Evolutionary conservation across 2,329 filamentous ascomycete genomes (phyloP).

Genomic region (Penicillium sp.): DNA sequence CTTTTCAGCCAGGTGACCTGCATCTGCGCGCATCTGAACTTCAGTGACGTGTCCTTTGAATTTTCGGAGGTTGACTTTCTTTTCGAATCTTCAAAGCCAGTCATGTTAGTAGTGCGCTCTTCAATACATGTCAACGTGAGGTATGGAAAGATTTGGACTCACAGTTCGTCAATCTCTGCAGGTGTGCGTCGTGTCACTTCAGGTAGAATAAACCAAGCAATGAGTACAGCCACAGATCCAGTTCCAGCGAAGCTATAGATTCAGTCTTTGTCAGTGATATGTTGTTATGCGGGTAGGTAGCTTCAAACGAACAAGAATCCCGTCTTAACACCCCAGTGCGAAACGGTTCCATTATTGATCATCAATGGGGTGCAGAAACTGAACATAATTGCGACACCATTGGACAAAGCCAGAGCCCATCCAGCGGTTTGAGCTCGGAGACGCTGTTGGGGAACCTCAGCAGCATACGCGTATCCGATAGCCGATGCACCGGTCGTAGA

Average conservation of each 20-base stretch:
- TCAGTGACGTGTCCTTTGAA: slow-evolving; percentile 40
- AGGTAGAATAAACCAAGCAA: slow-evolving; percentile 51
- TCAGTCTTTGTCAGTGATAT: slow-evolving; percentile 8
- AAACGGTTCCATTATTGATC: slow-evolving; percentile 43
- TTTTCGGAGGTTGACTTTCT: slow-evolving; percentile 37
- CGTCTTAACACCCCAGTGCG: slow-evolving; percentile 47
- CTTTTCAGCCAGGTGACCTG: slow-evolving; percentile 16
- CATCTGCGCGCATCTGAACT: slow-evolving; percentile 30
- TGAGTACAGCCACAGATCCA: slow-evolving; percentile 27
- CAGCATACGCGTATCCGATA: slow-evolving; percentile 46
- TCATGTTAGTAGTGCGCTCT: not conserved
- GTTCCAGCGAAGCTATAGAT: slow-evolving; percentile 34
- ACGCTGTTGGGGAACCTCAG: slow-evolving; percentile 44
- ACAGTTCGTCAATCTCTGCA: slow-evolving; percentile 50
- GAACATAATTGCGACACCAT: slow-evolving; percentile 46
- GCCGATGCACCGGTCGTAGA: slow-evolving; percentile 45
- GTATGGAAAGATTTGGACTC: not conserved
- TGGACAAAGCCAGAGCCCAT: slow-evolving; percentile 43
- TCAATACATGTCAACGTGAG: not conserved
- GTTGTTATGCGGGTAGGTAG: not conserved
- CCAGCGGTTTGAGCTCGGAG: slow-evolving; percentile 43
- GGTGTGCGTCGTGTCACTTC: slow-evolving; percentile 53
- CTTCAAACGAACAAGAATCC: slow-evolving; percentile 43
- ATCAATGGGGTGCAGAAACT: slow-evolving; percentile 48
- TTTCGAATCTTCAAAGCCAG: slow-evolving; percentile 29